These are phyloP conservation scores for Candida sanyaensis DNA, from an alignment of 1,139 yeast species.

Conservation along the genomic window DNA sequence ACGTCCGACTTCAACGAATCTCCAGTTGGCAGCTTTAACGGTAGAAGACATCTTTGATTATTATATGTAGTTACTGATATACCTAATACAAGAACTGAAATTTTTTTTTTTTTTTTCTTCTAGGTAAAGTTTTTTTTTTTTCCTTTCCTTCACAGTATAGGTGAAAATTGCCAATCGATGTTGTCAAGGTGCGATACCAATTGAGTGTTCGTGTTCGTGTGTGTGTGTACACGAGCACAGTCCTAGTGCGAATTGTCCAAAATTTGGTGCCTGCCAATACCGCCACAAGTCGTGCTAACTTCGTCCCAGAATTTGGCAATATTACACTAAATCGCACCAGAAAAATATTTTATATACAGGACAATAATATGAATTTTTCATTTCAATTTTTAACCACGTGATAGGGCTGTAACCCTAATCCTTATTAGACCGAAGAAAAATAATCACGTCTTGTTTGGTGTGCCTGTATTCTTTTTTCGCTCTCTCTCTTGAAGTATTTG, in stretches of 20 bases:
- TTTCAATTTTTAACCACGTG: slow-evolving; percentile 4
- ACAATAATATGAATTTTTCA: neutral
- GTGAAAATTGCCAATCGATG: neutral
- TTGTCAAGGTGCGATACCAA: neutral
- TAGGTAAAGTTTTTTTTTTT: neutral
- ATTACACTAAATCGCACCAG: neutral
- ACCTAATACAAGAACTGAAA: neutral
- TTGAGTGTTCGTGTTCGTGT: too few species aligned
- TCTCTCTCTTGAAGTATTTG: neutral
- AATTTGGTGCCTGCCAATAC: too few species aligned
- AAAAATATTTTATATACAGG: neutral
- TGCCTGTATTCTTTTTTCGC: neutral
- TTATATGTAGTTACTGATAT: slow-evolving; percentile 10
- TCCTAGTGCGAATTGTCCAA: too few species aligned
- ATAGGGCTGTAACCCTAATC: slow-evolving; percentile 10
- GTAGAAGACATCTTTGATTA: slow-evolving; percentile 48
- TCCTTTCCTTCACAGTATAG: neutral
- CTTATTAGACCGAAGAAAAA: too few species aligned
- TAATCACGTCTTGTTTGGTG: neutral
- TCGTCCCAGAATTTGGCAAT: neutral
- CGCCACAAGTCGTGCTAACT: too few species aligned
- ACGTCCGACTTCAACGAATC: slow-evolving; percentile 99
- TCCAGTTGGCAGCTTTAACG: slow-evolving; percentile 98
- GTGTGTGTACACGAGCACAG: neutral
- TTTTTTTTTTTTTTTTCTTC: slow-evolving; percentile 5